Evolutionary conservation across 495 filamentous ascomycete species (phyloP), one percentile per base, ranked within the genome.

Genomic region (Aspergillus homomorphus): DNA sequence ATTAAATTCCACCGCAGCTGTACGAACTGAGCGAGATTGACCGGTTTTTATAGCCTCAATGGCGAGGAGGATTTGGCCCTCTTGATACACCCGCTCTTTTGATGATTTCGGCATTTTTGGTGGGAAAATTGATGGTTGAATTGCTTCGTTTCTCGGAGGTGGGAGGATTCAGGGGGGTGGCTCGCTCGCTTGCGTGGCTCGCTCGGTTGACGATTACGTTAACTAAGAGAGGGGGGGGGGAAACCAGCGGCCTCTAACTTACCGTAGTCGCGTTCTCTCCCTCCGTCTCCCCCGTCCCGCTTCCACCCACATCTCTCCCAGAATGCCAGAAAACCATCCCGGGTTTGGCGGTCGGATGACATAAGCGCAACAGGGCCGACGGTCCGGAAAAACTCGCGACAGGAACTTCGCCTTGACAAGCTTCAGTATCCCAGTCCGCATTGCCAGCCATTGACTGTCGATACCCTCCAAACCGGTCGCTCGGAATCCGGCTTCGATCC

Each of bases 351-450:
- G 54, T 60, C 42, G 64, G 75, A 76, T 78, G 74, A 78, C 76
- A 76, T 78, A 78, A 78, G 70, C 72, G 60, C 54, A 48, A 55
- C 30, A 44, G 51, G 41, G 59, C 66, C 64, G 70, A 68, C 74
- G 74, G 76, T 63, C 75, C 77, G 77, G 77, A 79, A 79, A 79
- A 79, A 79, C 77, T 79, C 77, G 77, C 77, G 75, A 73, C 67
- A 73, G 69, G 76, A 70, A 75, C 72, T 74, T 77, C 74, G 71
- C 62, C 70, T 69, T 66, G 58, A 66, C 66, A 58, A 71, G 65
- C 64, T 62, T 65, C 63, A 51, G 54, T 57, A 48, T 53, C 45
- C 56, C 55, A 53, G 55, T 61, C 63, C 60, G 61, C 33, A 64
- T 69, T 69, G 65, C 68, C 64, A 72, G 73, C 70, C 69, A 76